Conservation (phyloP, 2,329 filamentous ascomycete species). For the Camptophora hylomeconis region DNA sequence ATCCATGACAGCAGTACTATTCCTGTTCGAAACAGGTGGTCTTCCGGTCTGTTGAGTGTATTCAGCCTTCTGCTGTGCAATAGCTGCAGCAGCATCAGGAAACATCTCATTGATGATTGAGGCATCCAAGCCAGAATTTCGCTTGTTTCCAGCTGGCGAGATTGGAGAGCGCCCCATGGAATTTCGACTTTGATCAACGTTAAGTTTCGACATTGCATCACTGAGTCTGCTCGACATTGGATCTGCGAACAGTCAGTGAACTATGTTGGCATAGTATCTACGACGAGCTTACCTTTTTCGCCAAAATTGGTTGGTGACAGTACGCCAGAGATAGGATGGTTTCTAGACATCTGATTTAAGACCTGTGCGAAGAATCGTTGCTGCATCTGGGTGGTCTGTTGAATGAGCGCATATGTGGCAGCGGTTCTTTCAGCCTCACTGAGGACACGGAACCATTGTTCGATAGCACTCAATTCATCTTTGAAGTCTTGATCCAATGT, state of each 20-base stretch:
- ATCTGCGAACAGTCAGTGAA: conserved; percentile 41
- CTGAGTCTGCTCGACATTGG: conserved; percentile 92
- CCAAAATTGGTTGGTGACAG: conserved; percentile 84
- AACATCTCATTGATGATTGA: conserved; percentile 98
- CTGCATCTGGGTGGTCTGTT: conserved; percentile 98
- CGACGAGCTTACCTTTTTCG: conserved; percentile 61
- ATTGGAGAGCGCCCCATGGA: conserved; percentile 71
- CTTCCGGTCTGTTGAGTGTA: conserved; percentile 92
- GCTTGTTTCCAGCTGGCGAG: conserved; percentile 60
- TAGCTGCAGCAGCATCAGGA: conserved; percentile 90
- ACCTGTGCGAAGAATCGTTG: conserved; percentile 99
- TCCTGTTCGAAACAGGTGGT: conserved; percentile 79
- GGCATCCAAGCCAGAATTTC: conserved; percentile 86
- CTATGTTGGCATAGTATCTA: conserved; percentile 1
- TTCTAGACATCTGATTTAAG: conserved; percentile 97
- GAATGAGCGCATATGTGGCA: conserved; percentile 83
- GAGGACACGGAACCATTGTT: conserved; percentile 97
- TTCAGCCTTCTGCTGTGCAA: conserved; percentile 94
- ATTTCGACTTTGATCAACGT: conserved; percentile 73
- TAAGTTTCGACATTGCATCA: conserved; percentile 93
- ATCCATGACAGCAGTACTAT: conserved; percentile 69
- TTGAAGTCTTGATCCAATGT: conserved; percentile 99
- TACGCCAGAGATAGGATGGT: conserved; percentile 90
- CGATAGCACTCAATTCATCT: conserved; percentile 94
- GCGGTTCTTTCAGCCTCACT: conserved; percentile 95